Percentiles rank a stretch among this genome's conserved stretches.
phyloP scores from a whole-genome alignment of 176 grass and related monocot genomes.

The Coix lacrymajobi region DNA sequence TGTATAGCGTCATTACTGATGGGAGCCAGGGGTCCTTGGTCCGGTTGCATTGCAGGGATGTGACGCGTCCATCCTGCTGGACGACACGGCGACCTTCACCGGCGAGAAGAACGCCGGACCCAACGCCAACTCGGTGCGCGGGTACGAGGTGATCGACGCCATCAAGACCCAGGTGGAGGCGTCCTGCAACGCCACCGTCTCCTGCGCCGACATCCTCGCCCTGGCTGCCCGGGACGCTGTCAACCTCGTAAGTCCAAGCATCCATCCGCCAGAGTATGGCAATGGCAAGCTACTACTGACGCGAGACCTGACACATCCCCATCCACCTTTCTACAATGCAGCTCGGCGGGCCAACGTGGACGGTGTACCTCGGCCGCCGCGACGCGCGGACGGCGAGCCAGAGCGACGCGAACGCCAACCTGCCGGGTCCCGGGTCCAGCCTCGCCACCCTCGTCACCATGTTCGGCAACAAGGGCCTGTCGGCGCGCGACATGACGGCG shows the following conservation, averaged over 20 bases:
- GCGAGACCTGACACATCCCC: background rate
- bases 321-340: background rate
- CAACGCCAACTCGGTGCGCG: constrained; percentile 67
- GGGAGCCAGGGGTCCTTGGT: background rate
- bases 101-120: constrained; percentile 67
- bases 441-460: constrained; percentile 36
- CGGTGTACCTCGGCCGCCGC: constrained; percentile 46
- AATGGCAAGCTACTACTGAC: background rate
- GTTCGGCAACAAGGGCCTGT: constrained; percentile 50
- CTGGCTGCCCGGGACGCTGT: constrained; percentile 65
- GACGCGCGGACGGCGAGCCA: constrained; percentile 66
- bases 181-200: constrained; percentile 59
- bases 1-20: background rate
- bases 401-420: constrained; percentile 56
- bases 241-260: constrained; percentile 45
- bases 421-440: constrained; percentile 36
- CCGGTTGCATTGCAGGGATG: constrained; percentile 37
- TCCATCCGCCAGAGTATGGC: no score
- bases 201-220: constrained; percentile 88
- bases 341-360: constrained; percentile 65
- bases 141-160: constrained; percentile 78
- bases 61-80: constrained; percentile 68
- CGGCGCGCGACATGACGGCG: constrained; percentile 58
- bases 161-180: constrained; percentile 71
- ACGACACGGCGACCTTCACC: constrained; percentile 48